Evolutionary conservation across 306 rosid species (phyloP).

Genomic region (Cicer yamashitae): DNA sequence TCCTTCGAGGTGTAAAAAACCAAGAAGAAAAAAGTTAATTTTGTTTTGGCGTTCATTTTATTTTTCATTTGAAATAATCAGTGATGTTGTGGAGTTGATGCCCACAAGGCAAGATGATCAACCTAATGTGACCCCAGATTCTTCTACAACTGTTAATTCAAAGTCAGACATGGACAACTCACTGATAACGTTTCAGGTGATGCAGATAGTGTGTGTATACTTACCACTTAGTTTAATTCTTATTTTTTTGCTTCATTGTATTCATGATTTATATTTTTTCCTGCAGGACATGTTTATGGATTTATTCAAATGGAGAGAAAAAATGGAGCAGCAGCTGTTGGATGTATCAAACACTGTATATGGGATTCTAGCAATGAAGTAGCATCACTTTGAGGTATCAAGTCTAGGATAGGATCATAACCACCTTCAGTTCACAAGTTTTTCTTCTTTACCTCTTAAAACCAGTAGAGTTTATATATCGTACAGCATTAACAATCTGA

Average conservation of each 20-base stretch:
- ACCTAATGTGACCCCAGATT: conserved; percentile 74
- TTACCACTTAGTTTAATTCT: not conserved
- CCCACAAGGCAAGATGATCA: conserved; percentile 60
- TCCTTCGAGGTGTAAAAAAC: not conserved
- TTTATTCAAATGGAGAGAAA: conserved; percentile 78
- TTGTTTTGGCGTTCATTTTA: conserved; percentile 29
- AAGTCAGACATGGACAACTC: conserved; percentile 67
- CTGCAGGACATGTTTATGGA: conserved; percentile 81
- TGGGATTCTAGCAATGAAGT: conserved; percentile 61
- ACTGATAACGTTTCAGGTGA: conserved; percentile 72
- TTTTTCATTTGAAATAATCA: conserved; percentile 43
- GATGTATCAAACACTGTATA: conserved; percentile 66
- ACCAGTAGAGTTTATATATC: conserved; percentile 58
- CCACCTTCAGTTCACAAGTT: conserved; percentile 36
- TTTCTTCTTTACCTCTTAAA: conserved; percentile 44
- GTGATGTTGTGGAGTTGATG: conserved; percentile 53
- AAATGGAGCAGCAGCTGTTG: conserved; percentile 70
- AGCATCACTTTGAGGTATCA: conserved; percentile 42
- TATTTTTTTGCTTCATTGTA: not conserved
- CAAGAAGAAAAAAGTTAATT: not conserved
- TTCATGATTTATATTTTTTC: conserved; percentile 22
- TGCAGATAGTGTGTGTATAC: conserved; percentile 4
- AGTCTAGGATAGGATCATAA: conserved; percentile 53
- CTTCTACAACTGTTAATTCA: conserved; percentile 72
- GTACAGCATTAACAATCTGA: conserved; percentile 58